Base-by-base conservation (phyloP, 805 yeast species). In the Metschnikowia gelsemii region DNA sequence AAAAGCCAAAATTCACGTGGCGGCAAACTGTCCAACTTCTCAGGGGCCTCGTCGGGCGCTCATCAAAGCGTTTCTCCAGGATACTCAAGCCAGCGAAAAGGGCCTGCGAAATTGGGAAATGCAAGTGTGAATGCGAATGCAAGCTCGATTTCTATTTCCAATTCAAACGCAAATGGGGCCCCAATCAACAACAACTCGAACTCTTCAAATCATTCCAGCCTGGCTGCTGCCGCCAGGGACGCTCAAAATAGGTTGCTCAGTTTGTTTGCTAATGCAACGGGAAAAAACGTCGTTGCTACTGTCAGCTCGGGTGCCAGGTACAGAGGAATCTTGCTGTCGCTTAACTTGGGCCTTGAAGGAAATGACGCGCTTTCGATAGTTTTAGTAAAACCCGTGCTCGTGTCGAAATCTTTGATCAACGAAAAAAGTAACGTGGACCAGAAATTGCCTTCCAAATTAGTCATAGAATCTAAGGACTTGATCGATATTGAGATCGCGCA, bases 291-390 rank as follows among this genome's bases (percentile, higher is more conserved):
- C 9, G 68, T 68, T 11, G 82, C 79, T 5, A 78, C 88, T 3
- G 78, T 82, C 1, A 63, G 77, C 19, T 73, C 86, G 0, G 91
- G 91, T 11, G 69, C 76, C 2, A 63, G 72, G 21, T 74, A 78
- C 52, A 61, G 65, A 17, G 96, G 96, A 16, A 56, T 80, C 7
- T 63, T 87, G 42, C 64, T 71, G 32, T 74, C 82, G 8, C 70
- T 76, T 16, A 68, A 68, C 31, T 57, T 66, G 22, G 52, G 62
- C 6, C 60, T 64, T 6, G 36, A 51, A 12, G 60, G 56, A 13
- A 36, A 50, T 2, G 62, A 70, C 14, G 80, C 82, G 3, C 56
- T 83, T 29, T 80, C 84, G 11, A 71, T 83, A 12, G 75, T 78
- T 3, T 63, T 85, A 43, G 68, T 71, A 45, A 67, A 58, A 42